Evolutionary conservation across 768 basidiomycete species (phyloP).

Genomic region (Galerina sulciceps): DNA sequence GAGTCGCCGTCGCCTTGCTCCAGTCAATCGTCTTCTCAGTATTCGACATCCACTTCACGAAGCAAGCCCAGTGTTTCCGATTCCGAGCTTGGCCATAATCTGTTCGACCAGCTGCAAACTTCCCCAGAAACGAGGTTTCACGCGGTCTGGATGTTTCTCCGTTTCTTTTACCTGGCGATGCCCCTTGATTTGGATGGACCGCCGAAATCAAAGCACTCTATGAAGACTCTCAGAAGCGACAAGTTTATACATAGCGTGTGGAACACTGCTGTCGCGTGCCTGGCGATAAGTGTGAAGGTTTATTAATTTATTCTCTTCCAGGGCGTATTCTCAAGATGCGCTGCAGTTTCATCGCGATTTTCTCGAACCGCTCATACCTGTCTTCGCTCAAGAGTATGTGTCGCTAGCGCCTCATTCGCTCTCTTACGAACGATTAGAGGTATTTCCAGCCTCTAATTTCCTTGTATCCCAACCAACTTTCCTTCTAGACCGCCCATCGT

Average conservation of each 20-base stretch:
- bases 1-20: constrained; percentile 12
- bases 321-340: not conserved
- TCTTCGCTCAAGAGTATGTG: constrained; percentile 55
- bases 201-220: not conserved
- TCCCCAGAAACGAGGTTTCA: constrained; percentile 69
- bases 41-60: constrained; percentile 12
- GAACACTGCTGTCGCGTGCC: constrained; percentile 62
- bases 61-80: constrained; percentile 2
- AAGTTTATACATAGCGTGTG: constrained; percentile 39
- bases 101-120: constrained; percentile 56
- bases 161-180: constrained; percentile 54
- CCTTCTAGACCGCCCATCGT: constrained; percentile 54
- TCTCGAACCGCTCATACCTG: constrained; percentile 55
- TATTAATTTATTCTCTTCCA: not conserved
- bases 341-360: constrained; percentile 67
- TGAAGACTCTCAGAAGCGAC: not conserved
- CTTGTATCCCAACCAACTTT: not conserved
- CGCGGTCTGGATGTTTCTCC: constrained; percentile 61
- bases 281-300: constrained; percentile 68
- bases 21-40: not conserved
- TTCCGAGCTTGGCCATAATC: constrained; percentile 27
- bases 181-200: constrained; percentile 3
- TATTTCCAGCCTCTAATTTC: constrained; percentile 21
- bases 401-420: constrained; percentile 51
- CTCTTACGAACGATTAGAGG: constrained; percentile 58